phyloP scores from a whole-genome alignment of 148 eudicot species.

The Fallopia convolvulus region DNA sequence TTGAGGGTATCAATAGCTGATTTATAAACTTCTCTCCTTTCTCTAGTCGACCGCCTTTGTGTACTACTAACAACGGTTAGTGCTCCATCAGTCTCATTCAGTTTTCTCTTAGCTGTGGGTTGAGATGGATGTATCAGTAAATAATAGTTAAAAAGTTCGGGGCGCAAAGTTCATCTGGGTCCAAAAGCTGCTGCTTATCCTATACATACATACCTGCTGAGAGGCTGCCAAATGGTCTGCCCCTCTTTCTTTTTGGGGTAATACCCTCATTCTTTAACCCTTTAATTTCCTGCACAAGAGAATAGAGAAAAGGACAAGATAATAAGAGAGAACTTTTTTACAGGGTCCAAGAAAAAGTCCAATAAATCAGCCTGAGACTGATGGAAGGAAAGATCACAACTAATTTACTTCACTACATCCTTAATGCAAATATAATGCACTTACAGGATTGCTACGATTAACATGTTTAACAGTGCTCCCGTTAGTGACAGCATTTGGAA shows the following conservation, averaged over 20 bases:
- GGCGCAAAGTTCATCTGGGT: neutral
- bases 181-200: neutral
- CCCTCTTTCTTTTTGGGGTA: conserved; percentile 46
- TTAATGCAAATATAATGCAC: neutral
- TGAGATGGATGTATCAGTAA: neutral
- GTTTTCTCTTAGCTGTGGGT: neutral
- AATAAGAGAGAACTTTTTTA: neutral
- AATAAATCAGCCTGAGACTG: neutral
- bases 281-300: conserved; percentile 24
- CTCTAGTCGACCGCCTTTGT: conserved; percentile 9
- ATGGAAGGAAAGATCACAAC: neutral
- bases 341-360: neutral
- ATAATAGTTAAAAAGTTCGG: conserved; percentile 2
- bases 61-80: neutral
- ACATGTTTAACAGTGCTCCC: conserved; percentile 9
- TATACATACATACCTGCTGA: conserved; percentile 21
- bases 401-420: neutral
- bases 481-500: conserved; percentile 12
- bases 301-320: neutral
- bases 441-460: neutral
- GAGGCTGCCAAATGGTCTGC: conserved; percentile 44
- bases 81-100: neutral
- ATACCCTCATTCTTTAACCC: conserved; percentile 23
- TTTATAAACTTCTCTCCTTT: conserved; percentile 15
- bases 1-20: conserved; percentile 15